Base-by-base conservation (phyloP, 2,329 filamentous ascomycete species). In the Graphium sp. region DNA sequence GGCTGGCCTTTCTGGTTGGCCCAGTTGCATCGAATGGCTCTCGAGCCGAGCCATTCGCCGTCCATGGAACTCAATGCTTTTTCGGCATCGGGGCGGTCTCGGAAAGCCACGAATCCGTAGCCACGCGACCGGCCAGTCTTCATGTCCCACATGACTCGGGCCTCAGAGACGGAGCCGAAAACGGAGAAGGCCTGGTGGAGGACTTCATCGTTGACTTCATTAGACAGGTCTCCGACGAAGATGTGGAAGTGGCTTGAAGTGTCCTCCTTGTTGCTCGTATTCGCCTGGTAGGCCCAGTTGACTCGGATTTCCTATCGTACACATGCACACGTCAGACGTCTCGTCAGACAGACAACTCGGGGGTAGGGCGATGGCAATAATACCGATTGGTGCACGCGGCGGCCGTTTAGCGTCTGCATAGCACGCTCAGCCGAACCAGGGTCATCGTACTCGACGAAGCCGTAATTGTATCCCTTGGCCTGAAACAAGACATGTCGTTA, bases 141-240 rank as follows among this genome's bases (percentile, higher is more conserved):
- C 89, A 98, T 98, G 53, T 98, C 89, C 89, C 89, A 98, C 89
- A 98, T 98, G 38, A 98, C 89, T 44, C 89, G 84, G 34, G 89
- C 89, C 55, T 98, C 89, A 3, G 89, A 98, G 27, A 98, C 85
- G 9, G 75, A 82, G 22, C 89, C 89, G 51, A 95, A 98, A 24
- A 83, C 83, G 26, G 83, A 91, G 56, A 98, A 98, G 9, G 89
- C 89, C 54, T 94, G 85, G 11, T 79, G 63, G 14, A 98, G 66
- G 29, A 94, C 73, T 47, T 98, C 89, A 43, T 98, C 89, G 44
- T 98, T 98, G 51, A 98, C 89, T 53, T 98, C 89, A 47, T 98
- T 98, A 43, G 85, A 94, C 32, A 98, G 58, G 49, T 98, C 89
- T 35, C 89, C 89, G 32, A 98, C 89, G 41, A 98, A 98, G 48